Evolutionary conservation across 805 yeast genomes (phyloP), one percentile per base, ranked within the genome.

Genomic region (Starmera caribaea): DNA sequence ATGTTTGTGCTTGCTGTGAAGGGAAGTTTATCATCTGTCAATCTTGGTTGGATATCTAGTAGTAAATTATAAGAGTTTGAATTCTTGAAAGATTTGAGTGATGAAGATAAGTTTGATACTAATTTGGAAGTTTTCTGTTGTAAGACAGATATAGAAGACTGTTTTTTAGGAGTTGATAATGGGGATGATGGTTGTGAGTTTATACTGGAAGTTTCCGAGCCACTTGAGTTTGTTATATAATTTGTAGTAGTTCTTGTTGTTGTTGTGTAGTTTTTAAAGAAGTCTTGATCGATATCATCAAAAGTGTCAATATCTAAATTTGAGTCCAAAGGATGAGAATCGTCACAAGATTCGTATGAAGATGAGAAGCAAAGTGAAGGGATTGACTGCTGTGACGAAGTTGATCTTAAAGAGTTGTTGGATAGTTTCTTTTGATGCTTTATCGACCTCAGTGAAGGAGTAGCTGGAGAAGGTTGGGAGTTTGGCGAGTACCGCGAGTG

Each of bases 1-100:
- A 14, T 35, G 32, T 11, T 13, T 15, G 16, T 34, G n/a, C 9
- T 13, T 14, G 16, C 16, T 3, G 38, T 15, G 16, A 28, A 36
- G 12, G 56, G 56, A 3, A 46, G 29, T 32, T 36, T 48, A 31
- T 54, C 57, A 39, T 54, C 57, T 6, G 57, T 54, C 9, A 45
- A 30, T 14, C 57, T 41, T 14, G 58, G 58, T 41, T 54, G 56
- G 27, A 50, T 47, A 13, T 44, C 53, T 32, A 54, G 51, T 26
- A 54, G 31, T 5, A 53, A 26, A 5, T 49, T 46, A 35, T 45
- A 44, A 13, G 45, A 39, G 8, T 41, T 41, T 2, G 50, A 38
- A 6, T 30, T 35, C 5, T 54, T 40, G 9, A 51, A 42, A 36
- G 38, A 43, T 26, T 36, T 41, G 4, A 54, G 32, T 3, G 57